phyloP scores from a whole-genome alignment of 768 basidiomycete species.

The Leccinum aurantiacum region DNA sequence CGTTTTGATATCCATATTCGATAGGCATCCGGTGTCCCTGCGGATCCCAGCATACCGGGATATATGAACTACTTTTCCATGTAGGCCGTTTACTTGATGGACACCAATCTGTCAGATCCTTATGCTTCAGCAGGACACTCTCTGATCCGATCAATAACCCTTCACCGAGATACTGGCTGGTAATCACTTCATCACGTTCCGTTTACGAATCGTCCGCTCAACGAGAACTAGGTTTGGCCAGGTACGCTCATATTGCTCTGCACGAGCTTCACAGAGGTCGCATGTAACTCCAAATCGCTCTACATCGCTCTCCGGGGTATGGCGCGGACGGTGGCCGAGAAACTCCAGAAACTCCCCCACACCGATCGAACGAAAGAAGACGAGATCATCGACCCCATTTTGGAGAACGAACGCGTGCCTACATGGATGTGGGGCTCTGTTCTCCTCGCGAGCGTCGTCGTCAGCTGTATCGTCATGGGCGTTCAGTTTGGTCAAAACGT shows the following conservation, averaged over 20 bases:
- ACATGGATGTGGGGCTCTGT: neutral
- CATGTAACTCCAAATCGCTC: neutral
- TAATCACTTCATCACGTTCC: neutral
- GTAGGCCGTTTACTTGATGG: neutral
- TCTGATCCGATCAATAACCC: neutral
- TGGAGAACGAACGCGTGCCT: neutral
- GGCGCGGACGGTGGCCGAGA: neutral
- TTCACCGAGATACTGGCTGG: neutral
- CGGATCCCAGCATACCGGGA: neutral
- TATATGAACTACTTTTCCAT: neutral
- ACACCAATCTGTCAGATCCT: neutral
- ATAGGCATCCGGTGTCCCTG: neutral
- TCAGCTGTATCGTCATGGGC: neutral
- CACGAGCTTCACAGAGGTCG: neutral
- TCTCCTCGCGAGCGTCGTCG: neutral
- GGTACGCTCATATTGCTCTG: neutral
- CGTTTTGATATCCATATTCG: neutral
- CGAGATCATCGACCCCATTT: neutral
- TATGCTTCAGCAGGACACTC: neutral
- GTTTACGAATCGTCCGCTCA: neutral
- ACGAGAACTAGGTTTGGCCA: neutral
- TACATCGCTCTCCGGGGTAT: neutral
- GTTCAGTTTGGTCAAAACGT: slow-evolving; percentile 2
- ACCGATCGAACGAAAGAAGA: neutral
- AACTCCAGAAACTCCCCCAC: neutral